Conservation (phyloP, 305 asterid species). For the Rubia balearica region DNA sequence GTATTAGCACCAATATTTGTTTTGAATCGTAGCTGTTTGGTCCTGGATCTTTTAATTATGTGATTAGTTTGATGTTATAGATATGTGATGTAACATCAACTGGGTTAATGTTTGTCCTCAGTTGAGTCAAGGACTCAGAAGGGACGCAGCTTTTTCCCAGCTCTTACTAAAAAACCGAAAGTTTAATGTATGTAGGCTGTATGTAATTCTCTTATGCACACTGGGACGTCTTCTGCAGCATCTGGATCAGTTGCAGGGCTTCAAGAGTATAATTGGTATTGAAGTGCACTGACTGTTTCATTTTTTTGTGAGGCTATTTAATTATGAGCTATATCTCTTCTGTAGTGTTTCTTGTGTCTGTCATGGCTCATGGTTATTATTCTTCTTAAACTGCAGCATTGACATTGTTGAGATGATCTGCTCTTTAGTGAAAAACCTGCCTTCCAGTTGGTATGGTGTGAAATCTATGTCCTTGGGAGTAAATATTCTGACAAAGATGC, state of each 20-base stretch:
- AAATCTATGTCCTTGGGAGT: constrained; percentile 76
- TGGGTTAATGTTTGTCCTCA: background rate
- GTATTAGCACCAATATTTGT: background rate
- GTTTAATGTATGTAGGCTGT: constrained; percentile 39
- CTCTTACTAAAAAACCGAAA: background rate
- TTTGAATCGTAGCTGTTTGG: background rate
- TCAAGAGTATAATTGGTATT: constrained; percentile 43
- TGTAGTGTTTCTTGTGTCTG: constrained; percentile 9
- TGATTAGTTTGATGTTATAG: constrained; percentile 1
- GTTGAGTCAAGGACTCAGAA: background rate
- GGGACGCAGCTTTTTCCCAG: background rate
- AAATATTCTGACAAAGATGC: constrained; percentile 69
- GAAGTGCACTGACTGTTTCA: constrained; percentile 5
- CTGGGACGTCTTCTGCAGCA: constrained; percentile 38
- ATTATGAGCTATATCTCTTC: background rate
- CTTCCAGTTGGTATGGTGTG: constrained; percentile 56
- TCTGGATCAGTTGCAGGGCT: constrained; percentile 27
- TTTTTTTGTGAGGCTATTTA: constrained; percentile 2
- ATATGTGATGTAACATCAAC: background rate
- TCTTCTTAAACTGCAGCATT: constrained; percentile 48
- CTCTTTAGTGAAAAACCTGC: constrained; percentile 53
- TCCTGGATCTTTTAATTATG: background rate
- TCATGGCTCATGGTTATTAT: constrained; percentile 15
- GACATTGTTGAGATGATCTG: constrained; percentile 75
- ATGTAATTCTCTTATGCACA: constrained; percentile 58